A percentile compares a stretch with the other conserved stretches of the same genome.
These are phyloP conservation scores for sorghum (Sorghum bicolor) DNA, from an alignment of 176 grass and related monocot species.

Conservation along the genomic window Sorghum_bicolor_NCBIv3 NC_012871.2:5267001-5267500, in stretches of 20 bases:
- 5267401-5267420: constrained; percentile 86
- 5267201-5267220: background rate
- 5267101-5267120: background rate
- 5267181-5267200: background rate
- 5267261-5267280: background rate
- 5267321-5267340: background rate
- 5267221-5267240: background rate
- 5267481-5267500: constrained; percentile 53
- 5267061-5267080: background rate
- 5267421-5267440: constrained; percentile 27
- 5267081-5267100: background rate
- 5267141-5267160: background rate
- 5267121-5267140: background rate
- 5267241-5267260: background rate
- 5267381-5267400: constrained; percentile 86
- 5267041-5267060: constrained; percentile 17
- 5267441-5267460: constrained; percentile 22
- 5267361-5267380: constrained; percentile 90
- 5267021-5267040: constrained; percentile 80
- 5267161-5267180: background rate
- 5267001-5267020: constrained; percentile 96
- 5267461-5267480: constrained; percentile 29
- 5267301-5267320: background rate
- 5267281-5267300: background rate
- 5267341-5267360: constrained; percentile 87